These are phyloP conservation scores for Yarrowia yakushimensis DNA, from an alignment of 805 yeast species.

Conservation along the genomic window DNA sequence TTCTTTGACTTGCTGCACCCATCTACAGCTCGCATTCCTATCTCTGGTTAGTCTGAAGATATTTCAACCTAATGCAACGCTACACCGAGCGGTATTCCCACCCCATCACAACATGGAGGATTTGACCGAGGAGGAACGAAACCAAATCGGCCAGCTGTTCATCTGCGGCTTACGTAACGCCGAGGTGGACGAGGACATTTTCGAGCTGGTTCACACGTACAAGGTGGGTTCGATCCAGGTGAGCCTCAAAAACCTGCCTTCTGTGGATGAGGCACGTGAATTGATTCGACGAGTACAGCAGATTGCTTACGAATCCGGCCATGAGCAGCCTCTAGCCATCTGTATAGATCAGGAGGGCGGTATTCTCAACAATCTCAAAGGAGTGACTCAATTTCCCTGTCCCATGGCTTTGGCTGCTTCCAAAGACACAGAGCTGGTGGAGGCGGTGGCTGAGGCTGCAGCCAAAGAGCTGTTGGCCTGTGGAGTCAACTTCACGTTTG, in stretches of 20 bases:
- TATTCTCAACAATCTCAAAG: slow-evolving; percentile 5
- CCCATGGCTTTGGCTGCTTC: slow-evolving; percentile 13
- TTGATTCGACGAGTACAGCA: slow-evolving; percentile 45
- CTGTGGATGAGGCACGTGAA: slow-evolving; percentile 48
- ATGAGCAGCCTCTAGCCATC: slow-evolving; percentile 40
- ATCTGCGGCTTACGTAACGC: slow-evolving; percentile 28
- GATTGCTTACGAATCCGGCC: slow-evolving; percentile 52
- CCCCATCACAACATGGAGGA: slow-evolving; percentile 30
- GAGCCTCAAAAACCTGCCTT: slow-evolving; percentile 48
- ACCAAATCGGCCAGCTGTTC: slow-evolving; percentile 8
- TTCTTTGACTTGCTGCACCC: too few relatives aligned
- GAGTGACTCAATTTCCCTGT: slow-evolving; percentile 7
- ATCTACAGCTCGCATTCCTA: too few relatives aligned
- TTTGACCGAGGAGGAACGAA: slow-evolving; percentile 28
- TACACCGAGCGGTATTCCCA: slow-evolving; percentile 10
- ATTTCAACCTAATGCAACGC: slow-evolving; percentile 8
- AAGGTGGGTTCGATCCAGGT: slow-evolving; percentile 52
- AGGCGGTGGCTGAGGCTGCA: not conserved
- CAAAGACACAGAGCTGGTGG: not conserved
- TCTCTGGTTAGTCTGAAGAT: too few relatives aligned
- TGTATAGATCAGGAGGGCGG: slow-evolving; percentile 6
- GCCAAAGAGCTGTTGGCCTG: slow-evolving; percentile 38
- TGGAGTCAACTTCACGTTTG: slow-evolving; percentile 54
- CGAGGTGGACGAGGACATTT: slow-evolving; percentile 28
- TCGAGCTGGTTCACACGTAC: slow-evolving; percentile 35